These are phyloP conservation scores for Suillus bovinus DNA, from an alignment of 768 basidiomycete species.

Conservation along the genomic window DNA sequence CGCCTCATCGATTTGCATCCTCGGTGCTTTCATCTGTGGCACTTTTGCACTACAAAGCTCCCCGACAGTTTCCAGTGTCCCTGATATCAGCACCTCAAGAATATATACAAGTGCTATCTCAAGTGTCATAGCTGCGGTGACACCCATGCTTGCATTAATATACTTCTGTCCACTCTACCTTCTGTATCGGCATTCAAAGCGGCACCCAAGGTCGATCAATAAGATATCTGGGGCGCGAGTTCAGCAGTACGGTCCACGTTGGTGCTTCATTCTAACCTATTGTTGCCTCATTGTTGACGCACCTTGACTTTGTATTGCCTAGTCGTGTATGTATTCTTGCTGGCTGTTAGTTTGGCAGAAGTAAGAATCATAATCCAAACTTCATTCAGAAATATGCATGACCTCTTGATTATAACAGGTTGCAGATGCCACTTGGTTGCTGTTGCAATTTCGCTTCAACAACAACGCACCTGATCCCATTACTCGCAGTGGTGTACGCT, in stretches of 20 bases:
- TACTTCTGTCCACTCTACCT: constrained; percentile 55
- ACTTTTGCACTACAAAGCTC: constrained; percentile 31
- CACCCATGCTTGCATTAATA: constrained; percentile 38
- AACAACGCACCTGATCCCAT: constrained; percentile 50
- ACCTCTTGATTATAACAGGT: constrained; percentile 34
- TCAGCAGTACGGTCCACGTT: constrained; percentile 56
- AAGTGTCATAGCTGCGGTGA: constrained; percentile 35
- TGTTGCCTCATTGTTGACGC: constrained; percentile 20
- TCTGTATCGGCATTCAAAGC: constrained; percentile 46
- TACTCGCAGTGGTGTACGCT: constrained; percentile 43
- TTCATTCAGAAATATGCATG: constrained; percentile 5
- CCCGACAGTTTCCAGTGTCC: constrained; percentile 13
- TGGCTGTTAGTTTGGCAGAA: constrained; percentile 49
- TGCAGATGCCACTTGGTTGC: constrained; percentile 57
- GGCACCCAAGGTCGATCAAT: constrained; percentile 48
- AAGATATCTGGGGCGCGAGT: constrained; percentile 48
- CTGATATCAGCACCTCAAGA: constrained; percentile 29
- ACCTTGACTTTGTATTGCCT: neutral
- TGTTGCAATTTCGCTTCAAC: constrained; percentile 55
- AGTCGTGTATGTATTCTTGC: constrained; percentile 55
- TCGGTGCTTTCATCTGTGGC: constrained; percentile 34
- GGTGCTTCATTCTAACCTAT: constrained; percentile 18
- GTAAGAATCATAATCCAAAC: constrained; percentile 26
- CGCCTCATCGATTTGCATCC: constrained; percentile 34
- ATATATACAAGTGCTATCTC: constrained; percentile 38